These are phyloP conservation scores for Fusarium sp. DNA, from an alignment of 2,329 filamentous ascomycete genomes.

Conservation along the genomic window DNA sequence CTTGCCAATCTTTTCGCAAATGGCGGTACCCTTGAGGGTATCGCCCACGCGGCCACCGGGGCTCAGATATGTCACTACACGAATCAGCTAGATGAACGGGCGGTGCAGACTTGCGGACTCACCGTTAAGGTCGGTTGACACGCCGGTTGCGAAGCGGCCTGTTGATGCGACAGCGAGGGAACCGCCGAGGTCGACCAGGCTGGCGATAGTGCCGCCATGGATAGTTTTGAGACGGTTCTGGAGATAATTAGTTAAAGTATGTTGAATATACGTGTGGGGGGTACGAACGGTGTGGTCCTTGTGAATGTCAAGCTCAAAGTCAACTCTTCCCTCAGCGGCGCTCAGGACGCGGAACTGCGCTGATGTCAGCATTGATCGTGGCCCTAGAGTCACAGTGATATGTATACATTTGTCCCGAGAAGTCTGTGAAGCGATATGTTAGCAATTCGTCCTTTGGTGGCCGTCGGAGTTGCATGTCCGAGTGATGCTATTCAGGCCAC, in stretches of 20 bases:
- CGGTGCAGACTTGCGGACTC: neutral
- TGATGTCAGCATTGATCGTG: neutral
- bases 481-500: neutral
- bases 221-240: conserved; percentile 82
- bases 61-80: conserved; percentile 71
- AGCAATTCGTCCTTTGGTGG: neutral
- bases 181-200: conserved; percentile 76
- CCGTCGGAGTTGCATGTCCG: neutral
- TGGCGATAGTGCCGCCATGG: conserved; percentile 83
- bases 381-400: accelerated
- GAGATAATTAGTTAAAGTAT: accelerated
- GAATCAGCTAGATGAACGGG: conserved; percentile 9
- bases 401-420: conserved; percentile 46
- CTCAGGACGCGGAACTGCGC: conserved; percentile 74
- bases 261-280: accelerated
- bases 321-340: conserved; percentile 74
- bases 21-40: conserved; percentile 66
- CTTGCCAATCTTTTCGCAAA: conserved; percentile 75
- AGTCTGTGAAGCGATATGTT: conserved; percentile 36
- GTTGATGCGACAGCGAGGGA: conserved; percentile 75
- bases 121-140: conserved; percentile 75
- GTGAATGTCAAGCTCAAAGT: conserved; percentile 81
- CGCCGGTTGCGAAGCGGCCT: conserved; percentile 72
- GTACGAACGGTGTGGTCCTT: conserved; percentile 78
- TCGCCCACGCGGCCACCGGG: conserved; percentile 70